phyloP scores from a whole-genome alignment of 2,329 filamentous ascomycete species.

The Colletotrichum sp. region DNA sequence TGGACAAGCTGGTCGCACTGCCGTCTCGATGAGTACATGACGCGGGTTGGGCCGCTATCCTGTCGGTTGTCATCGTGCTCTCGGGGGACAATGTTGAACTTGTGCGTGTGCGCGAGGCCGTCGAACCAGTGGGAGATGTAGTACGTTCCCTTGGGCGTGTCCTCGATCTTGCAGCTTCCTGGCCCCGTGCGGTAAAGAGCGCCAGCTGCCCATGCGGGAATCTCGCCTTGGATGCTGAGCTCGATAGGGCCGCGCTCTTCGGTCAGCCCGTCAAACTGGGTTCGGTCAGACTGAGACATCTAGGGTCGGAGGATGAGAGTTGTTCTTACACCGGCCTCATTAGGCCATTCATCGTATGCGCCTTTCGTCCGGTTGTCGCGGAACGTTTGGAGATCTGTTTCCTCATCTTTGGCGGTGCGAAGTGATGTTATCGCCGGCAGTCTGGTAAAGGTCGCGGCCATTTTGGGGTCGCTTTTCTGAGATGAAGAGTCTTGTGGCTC shows the following conservation, averaged over 20 bases:
- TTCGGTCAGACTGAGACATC: not conserved
- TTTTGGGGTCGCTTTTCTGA: not conserved
- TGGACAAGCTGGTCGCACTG: constrained; percentile 69
- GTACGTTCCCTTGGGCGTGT: constrained; percentile 62
- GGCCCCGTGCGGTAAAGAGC: constrained; percentile 77
- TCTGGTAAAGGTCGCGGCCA: not conserved
- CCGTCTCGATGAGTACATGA: constrained; percentile 74
- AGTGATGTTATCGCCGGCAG: not conserved
- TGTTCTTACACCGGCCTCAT: constrained; percentile 47
- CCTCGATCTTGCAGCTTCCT: constrained; percentile 65
- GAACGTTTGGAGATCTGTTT: constrained; percentile 8
- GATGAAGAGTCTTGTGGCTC: not conserved
- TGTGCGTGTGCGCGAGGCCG: constrained; percentile 72
- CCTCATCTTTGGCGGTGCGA: constrained; percentile 15
- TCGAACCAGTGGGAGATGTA: constrained; percentile 81
- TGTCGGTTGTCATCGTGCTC: constrained; percentile 23
- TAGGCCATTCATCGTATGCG: constrained; percentile 50
- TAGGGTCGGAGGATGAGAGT: not conserved
- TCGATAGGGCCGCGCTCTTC: constrained; percentile 70
- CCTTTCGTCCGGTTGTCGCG: constrained; percentile 22
- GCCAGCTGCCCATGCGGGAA: constrained; percentile 75
- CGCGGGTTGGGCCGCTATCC: constrained; percentile 36
- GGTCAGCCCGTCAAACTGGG: constrained; percentile 69
- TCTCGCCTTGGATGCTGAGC: constrained; percentile 65
- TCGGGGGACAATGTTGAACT: constrained; percentile 67